Evolutionary conservation across 371 early-diverging fungal genomes (phyloP), one percentile per base, ranked within the genome.

Genomic region (Mucor sp.): DNA sequence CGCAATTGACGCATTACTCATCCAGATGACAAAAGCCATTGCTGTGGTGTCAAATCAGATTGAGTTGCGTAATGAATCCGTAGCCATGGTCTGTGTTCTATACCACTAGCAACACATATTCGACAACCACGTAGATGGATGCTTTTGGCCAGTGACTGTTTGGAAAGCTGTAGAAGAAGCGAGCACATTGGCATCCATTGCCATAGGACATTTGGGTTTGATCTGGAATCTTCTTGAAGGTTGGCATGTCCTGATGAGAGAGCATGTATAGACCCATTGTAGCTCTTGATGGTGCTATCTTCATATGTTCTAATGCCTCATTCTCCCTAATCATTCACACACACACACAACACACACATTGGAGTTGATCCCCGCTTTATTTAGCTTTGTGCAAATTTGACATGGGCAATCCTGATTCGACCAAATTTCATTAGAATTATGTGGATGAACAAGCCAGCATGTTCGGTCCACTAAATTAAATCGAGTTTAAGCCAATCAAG

Each of bases 401-500:
- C 69, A 68, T 72, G 72, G 72, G 65, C 53, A 27, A 68, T 50
- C 43, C 21, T 72, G 72, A 72, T 72, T 72, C 68, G 72, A 58
- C 58, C 61, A 68, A 50, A 47, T 57, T 19, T 15, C 33, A 17
- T 17, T 5, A 41, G 30, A 28, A 28, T 9, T 41, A 41, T 41
- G 41, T 41, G 17, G 41, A 57, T 50, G 17, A 28, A 23, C 12
- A 25, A 35, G 30, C 43, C 30, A 47, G 9, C 5, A 44, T n/a
- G 19, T 43, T 57, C 65, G 68, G 65, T 30, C 25, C 62, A 53
- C 28, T 53, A 72, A 72, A 65, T 58, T 65, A 65, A 60, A 62
- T 44, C 59, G 33, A 48, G 47, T 72, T 65, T 65, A 23, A 39
- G 61, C 81, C 81, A 80, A 80, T 80, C 66, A 80, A 21, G 66